These are phyloP conservation scores for Pythium apleroticum DNA, from an alignment of 352 stramenopile genomes.

Conservation along the genomic window DNA sequence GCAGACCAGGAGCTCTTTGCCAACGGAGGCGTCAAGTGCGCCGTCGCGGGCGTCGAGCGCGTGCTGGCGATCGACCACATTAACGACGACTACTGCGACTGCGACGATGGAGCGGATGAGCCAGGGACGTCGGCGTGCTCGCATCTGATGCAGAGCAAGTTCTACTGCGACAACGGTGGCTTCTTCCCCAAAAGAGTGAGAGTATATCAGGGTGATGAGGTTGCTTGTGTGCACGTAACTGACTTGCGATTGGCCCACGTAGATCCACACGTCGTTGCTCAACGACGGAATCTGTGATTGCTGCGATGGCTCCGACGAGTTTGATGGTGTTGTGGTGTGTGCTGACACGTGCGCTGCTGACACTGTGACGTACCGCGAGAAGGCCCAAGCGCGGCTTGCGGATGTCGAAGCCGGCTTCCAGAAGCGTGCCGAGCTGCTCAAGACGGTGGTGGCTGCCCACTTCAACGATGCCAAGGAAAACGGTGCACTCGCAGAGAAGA, in stretches of 20 bases:
- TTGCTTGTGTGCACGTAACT: not conserved
- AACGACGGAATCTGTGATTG: slow-evolving; percentile 97
- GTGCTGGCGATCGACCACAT: slow-evolving; percentile 47
- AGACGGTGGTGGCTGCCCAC: slow-evolving; percentile 40
- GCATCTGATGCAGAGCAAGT: slow-evolving; percentile 44
- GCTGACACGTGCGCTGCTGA: slow-evolving; percentile 47
- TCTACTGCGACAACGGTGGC: slow-evolving; percentile 76
- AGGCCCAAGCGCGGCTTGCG: slow-evolving; percentile 38
- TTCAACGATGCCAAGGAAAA: slow-evolving; percentile 41
- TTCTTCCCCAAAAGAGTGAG: slow-evolving; percentile 59
- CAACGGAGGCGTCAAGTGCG: slow-evolving; percentile 31
- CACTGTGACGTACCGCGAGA: slow-evolving; percentile 37
- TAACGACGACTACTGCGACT: slow-evolving; percentile 96
- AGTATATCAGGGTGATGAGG: not conserved
- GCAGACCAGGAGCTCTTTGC: slow-evolving; percentile 33
- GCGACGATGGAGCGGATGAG: slow-evolving; percentile 88
- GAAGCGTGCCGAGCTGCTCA: slow-evolving; percentile 44
- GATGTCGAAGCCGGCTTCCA: slow-evolving; percentile 47
- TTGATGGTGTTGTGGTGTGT: slow-evolving; percentile 29
- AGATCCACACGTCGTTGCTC: slow-evolving; percentile 83
- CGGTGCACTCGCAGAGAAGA: slow-evolving; percentile 32
- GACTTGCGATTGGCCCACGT: not conserved
- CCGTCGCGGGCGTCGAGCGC: slow-evolving; percentile 30
- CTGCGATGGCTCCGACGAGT: slow-evolving; percentile 95
- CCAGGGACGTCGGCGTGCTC: slow-evolving; percentile 82